These are phyloP conservation scores for Rubroboletus satanas DNA, from an alignment of 768 basidiomycete species.

Conservation along the genomic window DNA sequence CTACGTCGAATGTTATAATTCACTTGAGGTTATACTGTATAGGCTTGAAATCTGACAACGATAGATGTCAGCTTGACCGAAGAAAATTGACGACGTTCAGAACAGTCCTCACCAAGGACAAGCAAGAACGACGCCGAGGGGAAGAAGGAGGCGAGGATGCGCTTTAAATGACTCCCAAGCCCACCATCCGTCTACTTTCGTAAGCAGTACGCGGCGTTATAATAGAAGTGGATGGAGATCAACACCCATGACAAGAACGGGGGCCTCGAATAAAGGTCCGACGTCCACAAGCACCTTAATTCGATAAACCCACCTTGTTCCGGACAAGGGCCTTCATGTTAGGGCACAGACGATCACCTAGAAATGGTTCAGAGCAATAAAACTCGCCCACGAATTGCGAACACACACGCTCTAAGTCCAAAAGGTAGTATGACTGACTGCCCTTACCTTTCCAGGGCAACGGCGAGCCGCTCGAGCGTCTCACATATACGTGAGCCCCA, in stretches of 20 bases:
- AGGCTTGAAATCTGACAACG: neutral
- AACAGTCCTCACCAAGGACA: neutral
- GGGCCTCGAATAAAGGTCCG: neutral
- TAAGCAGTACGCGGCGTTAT: neutral
- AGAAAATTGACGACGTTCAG: neutral
- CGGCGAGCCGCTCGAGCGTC: neutral
- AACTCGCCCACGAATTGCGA: neutral
- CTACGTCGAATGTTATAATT: neutral
- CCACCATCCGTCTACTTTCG: neutral
- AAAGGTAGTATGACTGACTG: neutral
- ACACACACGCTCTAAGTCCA: slow-evolving; percentile 7
- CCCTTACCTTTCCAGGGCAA: slow-evolving; percentile 1
- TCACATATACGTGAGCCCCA: slow-evolving; percentile 19
- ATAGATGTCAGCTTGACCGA: neutral
- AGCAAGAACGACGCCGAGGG: neutral
- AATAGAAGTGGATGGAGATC: neutral
- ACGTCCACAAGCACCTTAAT: neutral
- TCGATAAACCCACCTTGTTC: neutral
- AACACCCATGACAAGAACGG: neutral
- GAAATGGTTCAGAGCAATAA: neutral
- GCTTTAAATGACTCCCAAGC: slow-evolving; percentile 1
- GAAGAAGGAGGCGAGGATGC: neutral
- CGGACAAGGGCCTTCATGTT: neutral
- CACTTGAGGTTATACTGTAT: neutral
- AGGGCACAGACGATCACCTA: neutral